Conservation (phyloP, 208 protist species). For the Trypanosoma scelopori region DNA sequence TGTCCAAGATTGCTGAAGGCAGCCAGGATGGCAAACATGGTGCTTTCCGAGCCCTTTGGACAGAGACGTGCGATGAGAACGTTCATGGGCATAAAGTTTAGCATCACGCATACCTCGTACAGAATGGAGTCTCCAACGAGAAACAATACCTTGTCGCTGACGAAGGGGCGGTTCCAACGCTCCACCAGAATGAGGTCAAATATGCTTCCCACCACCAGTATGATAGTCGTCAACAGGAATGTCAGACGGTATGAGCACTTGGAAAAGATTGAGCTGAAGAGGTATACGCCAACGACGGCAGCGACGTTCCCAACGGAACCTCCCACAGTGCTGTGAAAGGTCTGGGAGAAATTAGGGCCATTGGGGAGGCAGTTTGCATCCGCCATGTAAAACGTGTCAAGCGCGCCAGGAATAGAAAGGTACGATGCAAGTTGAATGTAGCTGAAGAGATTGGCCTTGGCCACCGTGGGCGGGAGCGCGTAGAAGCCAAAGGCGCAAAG, state of each 20-base stretch:
- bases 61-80: constrained; percentile 24
- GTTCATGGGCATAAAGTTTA: constrained; percentile 30
- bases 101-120: constrained; percentile 15
- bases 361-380: constrained; percentile 32
- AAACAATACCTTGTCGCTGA: constrained; percentile 25
- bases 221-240: constrained; percentile 28
- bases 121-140: constrained; percentile 31
- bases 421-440: constrained; percentile 41
- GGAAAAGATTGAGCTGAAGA: constrained; percentile 46
- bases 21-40: constrained; percentile 31
- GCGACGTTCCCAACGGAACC: constrained; percentile 35
- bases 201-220: constrained; percentile 14
- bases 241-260: constrained; percentile 46
- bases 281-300: constrained; percentile 34
- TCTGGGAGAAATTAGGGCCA: constrained; percentile 52
- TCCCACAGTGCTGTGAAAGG: constrained; percentile 49
- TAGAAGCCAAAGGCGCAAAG: constrained; percentile 40
- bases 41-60: constrained; percentile 24
- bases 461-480: constrained; percentile 42
- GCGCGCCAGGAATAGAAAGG: constrained; percentile 41
- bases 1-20: constrained; percentile 30
- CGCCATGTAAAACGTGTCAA: constrained; percentile 54
- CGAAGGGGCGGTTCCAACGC: constrained; percentile 30
- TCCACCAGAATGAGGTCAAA: constrained; percentile 29
- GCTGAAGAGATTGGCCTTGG: constrained; percentile 51